phyloP scores from a whole-genome alignment of 306 rosid species.

The Rosa rugosa region DNA sequence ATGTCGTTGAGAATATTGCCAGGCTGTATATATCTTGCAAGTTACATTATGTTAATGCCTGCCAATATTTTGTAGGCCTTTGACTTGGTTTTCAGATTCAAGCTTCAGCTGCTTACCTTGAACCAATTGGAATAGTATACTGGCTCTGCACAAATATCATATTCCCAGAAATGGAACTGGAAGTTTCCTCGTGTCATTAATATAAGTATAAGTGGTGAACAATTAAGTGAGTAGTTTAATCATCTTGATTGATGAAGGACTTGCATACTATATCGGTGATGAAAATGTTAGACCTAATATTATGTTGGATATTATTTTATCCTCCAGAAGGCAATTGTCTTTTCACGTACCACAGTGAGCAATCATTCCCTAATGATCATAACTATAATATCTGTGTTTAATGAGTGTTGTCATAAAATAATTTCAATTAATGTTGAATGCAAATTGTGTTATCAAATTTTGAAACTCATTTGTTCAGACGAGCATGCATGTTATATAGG shows the following conservation, averaged over 20 bases:
- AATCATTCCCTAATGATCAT: not conserved
- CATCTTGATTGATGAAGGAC: not conserved
- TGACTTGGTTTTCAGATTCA: not conserved
- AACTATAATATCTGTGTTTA: not conserved
- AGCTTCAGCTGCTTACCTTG: not conserved
- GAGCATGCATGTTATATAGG: not conserved
- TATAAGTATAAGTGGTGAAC: not conserved
- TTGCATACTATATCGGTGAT: not conserved
- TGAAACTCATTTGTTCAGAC: not conserved
- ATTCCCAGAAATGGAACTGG: not conserved
- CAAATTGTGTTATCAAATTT: not conserved
- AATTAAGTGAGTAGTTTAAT: not conserved
- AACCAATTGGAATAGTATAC: not conserved
- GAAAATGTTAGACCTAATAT: not conserved
- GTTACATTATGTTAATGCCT: not conserved
- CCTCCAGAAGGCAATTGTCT: not conserved
- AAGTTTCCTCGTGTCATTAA: not conserved
- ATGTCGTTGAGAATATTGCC: not conserved
- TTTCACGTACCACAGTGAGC: not conserved
- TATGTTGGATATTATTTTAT: not conserved
- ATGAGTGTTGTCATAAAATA: not conserved
- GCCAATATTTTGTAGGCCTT: not conserved
- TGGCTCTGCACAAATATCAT: not conserved
- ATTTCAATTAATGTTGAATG: not conserved
- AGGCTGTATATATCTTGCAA: conserved; percentile 3